These are phyloP conservation scores for Argentina anserina DNA, from an alignment of 306 rosid genomes.

Conservation along the genomic window DNA sequence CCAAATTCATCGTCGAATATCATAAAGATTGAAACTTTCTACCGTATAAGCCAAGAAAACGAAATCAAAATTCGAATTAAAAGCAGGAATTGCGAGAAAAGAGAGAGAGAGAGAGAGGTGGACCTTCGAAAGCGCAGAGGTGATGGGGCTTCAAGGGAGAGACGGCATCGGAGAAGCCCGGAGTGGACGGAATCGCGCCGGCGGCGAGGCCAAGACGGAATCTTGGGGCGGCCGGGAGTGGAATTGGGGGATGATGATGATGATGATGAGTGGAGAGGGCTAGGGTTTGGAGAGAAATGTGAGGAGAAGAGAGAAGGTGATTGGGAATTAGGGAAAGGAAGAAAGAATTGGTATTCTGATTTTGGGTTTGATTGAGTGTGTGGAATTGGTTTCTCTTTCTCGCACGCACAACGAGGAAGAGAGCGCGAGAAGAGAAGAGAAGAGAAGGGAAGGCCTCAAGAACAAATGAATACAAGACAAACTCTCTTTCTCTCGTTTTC, in stretches of 20 bases:
- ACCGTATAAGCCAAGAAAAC: slow-evolving; percentile 18
- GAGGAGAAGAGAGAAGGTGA: background rate
- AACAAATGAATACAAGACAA: background rate
- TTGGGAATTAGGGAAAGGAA: slow-evolving; percentile 1
- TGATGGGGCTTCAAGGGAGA: slow-evolving; percentile 13
- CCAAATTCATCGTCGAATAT: background rate
- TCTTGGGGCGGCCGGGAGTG: slow-evolving; percentile 10
- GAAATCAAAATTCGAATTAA: background rate
- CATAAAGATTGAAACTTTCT: background rate
- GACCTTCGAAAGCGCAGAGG: slow-evolving; percentile 49
- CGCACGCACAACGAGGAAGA: slow-evolving; percentile 20
- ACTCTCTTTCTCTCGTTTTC: background rate
- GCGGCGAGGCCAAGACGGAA: slow-evolving; percentile 1
- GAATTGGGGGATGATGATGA: background rate
- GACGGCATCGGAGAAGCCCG: slow-evolving; percentile 22
- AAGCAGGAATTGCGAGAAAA: background rate
- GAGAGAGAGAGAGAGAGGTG: background rate
- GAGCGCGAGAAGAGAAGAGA: slow-evolving; percentile 27
- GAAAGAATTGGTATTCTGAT: background rate
- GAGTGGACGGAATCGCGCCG: slow-evolving; percentile 6
- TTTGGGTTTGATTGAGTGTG: background rate
- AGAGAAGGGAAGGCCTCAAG: background rate
- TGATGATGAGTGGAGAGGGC: background rate
- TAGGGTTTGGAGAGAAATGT: slow-evolving; percentile 16
- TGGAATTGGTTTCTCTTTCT: background rate